These are phyloP conservation scores for Schoenoplectus tabernaemontani DNA, from an alignment of 202 grass and related monocot species.

Conservation along the genomic window DNA sequence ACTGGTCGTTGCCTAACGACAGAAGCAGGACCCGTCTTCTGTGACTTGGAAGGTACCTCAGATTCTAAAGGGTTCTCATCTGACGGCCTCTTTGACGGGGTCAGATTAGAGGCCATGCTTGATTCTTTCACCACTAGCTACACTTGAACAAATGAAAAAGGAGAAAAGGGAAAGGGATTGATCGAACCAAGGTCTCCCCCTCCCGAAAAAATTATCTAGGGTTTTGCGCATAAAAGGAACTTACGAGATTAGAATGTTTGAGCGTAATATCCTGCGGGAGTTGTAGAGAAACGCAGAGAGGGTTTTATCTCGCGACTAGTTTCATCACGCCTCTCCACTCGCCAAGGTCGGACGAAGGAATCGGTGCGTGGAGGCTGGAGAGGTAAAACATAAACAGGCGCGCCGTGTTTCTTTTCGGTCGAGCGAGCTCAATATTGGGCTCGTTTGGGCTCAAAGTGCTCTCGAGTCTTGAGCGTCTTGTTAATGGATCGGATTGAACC, in stretches of 20 bases:
- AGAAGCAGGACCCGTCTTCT: constrained; percentile 42
- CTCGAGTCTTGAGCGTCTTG: no score
- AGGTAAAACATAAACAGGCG: neutral
- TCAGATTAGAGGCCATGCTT: constrained; percentile 46
- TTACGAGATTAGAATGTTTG: neutral
- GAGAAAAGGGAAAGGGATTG: constrained; percentile 45
- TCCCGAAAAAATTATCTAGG: constrained; percentile 47
- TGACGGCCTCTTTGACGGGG: constrained; percentile 65
- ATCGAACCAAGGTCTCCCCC: constrained; percentile 56
- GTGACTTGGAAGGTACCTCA: constrained; percentile 49
- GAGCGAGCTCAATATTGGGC: neutral
- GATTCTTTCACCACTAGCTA: neutral
- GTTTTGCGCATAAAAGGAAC: neutral
- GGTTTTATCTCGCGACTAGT: neutral
- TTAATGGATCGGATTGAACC: neutral
- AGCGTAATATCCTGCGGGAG: neutral
- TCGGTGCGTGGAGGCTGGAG: neutral
- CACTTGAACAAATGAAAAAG: constrained; percentile 15
- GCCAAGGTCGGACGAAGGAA: neutral
- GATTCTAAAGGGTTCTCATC: constrained; percentile 46
- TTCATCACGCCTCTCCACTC: neutral
- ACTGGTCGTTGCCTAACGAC: constrained; percentile 25
- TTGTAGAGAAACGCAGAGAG: neutral
- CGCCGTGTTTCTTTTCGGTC: neutral
- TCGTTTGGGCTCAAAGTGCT: neutral